phyloP scores from a whole-genome alignment of 768 basidiomycete species.

The Suillus fuscotomentosus region DNA sequence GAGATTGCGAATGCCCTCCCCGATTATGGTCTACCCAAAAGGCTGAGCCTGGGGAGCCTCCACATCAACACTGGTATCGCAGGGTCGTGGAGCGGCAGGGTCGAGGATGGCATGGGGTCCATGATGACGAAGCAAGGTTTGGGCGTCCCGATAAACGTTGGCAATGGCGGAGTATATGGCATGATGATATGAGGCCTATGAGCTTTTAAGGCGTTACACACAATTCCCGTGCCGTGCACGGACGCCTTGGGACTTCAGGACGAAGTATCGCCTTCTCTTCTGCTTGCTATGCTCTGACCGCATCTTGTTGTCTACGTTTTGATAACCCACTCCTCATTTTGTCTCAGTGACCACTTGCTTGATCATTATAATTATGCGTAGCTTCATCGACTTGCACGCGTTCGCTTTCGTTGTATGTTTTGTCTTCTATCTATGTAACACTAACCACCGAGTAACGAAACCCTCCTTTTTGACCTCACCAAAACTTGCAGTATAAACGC shows the following conservation, averaged over 20 bases:
- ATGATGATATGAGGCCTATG: slow-evolving; percentile 34
- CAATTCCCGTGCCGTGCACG: slow-evolving; percentile 10
- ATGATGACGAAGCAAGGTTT: slow-evolving; percentile 36
- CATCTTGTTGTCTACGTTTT: slow-evolving; percentile 16
- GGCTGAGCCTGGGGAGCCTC: slow-evolving; percentile 21
- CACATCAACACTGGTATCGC: slow-evolving; percentile 25
- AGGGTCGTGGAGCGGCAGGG: slow-evolving; percentile 24
- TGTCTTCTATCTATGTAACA: slow-evolving; percentile 13
- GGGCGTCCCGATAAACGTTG: slow-evolving; percentile 36
- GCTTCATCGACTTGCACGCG: slow-evolving; percentile 1
- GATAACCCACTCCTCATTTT: neutral
- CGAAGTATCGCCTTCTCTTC: slow-evolving; percentile 12
- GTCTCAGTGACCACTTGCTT: slow-evolving; percentile 3
- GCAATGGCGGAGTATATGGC: slow-evolving; percentile 38
- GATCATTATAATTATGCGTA: slow-evolving; percentile 2
- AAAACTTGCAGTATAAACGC: slow-evolving; percentile 8
- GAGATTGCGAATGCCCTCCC: slow-evolving; percentile 32
- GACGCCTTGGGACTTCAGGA: slow-evolving; percentile 15
- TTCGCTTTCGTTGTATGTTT: slow-evolving; percentile 8
- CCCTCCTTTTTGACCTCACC: slow-evolving; percentile 17
- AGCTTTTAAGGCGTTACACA: neutral
- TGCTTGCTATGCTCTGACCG: slow-evolving; percentile 12
- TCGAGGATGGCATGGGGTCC: slow-evolving; percentile 30
- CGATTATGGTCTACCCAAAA: slow-evolving; percentile 24
- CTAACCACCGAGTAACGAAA: slow-evolving; percentile 22